phyloP scores from a whole-genome alignment of 805 yeast genomes.

The Kodamaea kaohsiungensis region DNA sequence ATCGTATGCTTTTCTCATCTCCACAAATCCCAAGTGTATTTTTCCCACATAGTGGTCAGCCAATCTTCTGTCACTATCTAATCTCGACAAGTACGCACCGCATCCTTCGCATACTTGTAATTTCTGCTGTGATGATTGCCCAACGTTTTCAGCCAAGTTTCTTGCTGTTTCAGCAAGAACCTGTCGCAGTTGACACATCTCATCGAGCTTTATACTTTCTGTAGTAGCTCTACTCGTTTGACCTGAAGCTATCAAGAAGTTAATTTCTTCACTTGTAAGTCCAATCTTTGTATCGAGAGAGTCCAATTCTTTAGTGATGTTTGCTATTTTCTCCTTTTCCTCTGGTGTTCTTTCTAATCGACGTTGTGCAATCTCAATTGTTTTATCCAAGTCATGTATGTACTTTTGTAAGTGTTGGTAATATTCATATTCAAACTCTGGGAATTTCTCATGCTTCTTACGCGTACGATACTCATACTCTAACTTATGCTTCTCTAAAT shows the following conservation, averaged over 20 bases:
- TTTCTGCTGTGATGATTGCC: constrained; percentile 86
- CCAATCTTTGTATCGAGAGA: constrained; percentile 62
- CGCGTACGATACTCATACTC: constrained; percentile 59
- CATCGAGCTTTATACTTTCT: constrained; percentile 49
- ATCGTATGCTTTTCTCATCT: constrained; percentile 61
- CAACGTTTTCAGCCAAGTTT: constrained; percentile 65
- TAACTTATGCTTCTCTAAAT: constrained; percentile 69
- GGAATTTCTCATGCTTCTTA: constrained; percentile 45
- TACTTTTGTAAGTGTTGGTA: constrained; percentile 52
- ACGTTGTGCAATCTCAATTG: constrained; percentile 61
- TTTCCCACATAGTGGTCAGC: constrained; percentile 91
- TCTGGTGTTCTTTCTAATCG: constrained; percentile 73
- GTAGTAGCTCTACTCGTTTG: constrained; percentile 52
- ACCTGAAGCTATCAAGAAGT: constrained; percentile 48
- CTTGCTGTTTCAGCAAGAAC: constrained; percentile 56
- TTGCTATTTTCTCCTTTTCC: constrained; percentile 60
- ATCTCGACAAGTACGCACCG: constrained; percentile 82
- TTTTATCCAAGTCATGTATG: constrained; percentile 65
- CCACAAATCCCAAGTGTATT: constrained; percentile 79
- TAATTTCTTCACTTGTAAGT: constrained; percentile 66
- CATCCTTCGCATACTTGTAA: constrained; percentile 88
- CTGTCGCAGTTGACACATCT: constrained; percentile 49
- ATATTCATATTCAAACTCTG: constrained; percentile 53
- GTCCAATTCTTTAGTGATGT: constrained; percentile 59
- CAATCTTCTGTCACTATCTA: constrained; percentile 84